Evolutionary conservation across 208 protist species (phyloP).

Genomic region (Porcisia deanei): DNA sequence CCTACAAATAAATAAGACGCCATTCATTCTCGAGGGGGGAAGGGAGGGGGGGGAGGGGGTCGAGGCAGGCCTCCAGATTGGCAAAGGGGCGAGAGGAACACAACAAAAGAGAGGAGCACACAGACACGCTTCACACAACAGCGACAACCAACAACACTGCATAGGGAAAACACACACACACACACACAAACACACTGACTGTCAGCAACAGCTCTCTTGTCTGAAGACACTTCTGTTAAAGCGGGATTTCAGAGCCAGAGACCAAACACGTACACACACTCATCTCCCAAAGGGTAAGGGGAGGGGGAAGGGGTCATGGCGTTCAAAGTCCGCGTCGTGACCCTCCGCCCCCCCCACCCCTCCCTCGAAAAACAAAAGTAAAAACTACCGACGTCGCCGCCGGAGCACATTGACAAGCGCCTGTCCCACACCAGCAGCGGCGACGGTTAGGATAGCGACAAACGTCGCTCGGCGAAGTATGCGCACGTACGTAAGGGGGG

Average conservation of each 20-base stretch:
- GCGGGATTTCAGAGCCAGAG: background rate
- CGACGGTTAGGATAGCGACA: constrained; percentile 43
- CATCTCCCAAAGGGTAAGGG: too few relatives aligned
- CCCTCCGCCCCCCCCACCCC: background rate
- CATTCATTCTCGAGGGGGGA: too few relatives aligned
- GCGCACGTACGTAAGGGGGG: constrained; percentile 62
- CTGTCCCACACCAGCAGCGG: constrained; percentile 24
- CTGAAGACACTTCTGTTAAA: too few relatives aligned
- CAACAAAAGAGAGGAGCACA: background rate
- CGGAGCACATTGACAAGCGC: constrained; percentile 24
- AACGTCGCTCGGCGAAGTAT: constrained; percentile 62
- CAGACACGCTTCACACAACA: background rate
- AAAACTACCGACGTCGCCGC: constrained; percentile 5
- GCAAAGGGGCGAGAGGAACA: background rate
- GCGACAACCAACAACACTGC: background rate
- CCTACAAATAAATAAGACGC: background rate
- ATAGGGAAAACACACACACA: background rate
- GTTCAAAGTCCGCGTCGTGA: too few relatives aligned
- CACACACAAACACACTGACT: too few relatives aligned
- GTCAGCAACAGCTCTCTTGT: background rate
- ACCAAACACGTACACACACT: background rate
- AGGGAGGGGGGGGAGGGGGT: too few relatives aligned
- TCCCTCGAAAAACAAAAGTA: too few relatives aligned
- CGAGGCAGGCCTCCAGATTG: too few relatives aligned
- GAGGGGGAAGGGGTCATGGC: too few relatives aligned